A percentile compares a stretch with the other conserved stretches of the same genome.
phyloP scores from a whole-genome alignment of 371 early-diverging fungal species.

The Entomophthora muscae region DNA sequence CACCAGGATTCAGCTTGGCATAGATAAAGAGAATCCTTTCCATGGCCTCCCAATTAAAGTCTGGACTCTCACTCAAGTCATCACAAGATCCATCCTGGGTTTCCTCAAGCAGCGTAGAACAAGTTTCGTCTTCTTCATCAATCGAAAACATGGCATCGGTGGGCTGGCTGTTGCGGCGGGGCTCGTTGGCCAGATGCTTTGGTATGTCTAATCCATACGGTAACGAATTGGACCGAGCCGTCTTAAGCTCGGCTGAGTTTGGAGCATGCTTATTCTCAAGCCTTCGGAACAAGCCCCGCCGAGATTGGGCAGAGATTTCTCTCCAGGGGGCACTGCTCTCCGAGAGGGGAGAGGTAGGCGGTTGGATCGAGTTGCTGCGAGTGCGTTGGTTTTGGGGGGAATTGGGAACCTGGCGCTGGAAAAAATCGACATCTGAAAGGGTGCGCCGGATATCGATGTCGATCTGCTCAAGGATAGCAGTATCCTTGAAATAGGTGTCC shows the following conservation, averaged over 20 bases:
- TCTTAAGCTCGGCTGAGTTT: neutral
- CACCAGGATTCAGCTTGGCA: conserved; percentile 68
- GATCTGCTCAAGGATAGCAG: conserved; percentile 50
- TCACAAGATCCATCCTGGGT: neutral
- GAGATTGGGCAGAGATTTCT: neutral
- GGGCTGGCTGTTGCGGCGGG: neutral
- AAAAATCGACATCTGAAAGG: conserved; percentile 63
- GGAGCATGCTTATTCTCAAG: neutral
- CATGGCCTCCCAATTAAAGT: conserved; percentile 69
- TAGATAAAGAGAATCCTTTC: conserved; percentile 68
- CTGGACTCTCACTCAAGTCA: conserved; percentile 11
- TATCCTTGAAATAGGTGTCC: conserved; percentile 35
- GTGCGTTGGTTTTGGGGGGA: conserved; percentile 30
- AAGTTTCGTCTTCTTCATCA: neutral
- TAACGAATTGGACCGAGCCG: neutral
- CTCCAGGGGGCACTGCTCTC: neutral
- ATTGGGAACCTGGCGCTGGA: conserved; percentile 41
- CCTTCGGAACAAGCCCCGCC: neutral
- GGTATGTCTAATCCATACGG: neutral
- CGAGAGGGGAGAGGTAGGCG: neutral
- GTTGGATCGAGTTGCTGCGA: neutral
- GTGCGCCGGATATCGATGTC: conserved; percentile 72
- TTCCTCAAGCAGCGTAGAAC: neutral
- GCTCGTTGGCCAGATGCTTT: neutral
- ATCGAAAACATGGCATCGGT: neutral